phyloP scores from a whole-genome alignment of 495 filamentous ascomycete species.

The Clavariopsis aquatica region DNA sequence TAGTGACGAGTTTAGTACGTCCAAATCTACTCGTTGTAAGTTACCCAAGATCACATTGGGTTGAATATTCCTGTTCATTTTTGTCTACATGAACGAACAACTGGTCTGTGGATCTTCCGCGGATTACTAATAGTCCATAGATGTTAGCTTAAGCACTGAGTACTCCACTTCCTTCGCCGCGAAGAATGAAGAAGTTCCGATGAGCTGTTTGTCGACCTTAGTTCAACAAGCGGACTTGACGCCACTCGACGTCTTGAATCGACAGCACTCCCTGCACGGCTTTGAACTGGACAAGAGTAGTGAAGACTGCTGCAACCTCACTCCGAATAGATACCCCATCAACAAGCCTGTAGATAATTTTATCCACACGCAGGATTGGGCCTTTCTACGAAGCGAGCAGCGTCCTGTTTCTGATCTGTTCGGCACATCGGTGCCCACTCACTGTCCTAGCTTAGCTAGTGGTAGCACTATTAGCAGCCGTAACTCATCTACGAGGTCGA shows the following conservation, averaged over 20 bases:
- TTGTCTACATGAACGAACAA: too few species aligned
- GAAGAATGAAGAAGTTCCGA: neutral
- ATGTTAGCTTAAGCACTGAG: neutral
- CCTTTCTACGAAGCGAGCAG: conserved; percentile 3
- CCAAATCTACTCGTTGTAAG: too few species aligned
- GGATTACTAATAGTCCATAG: neutral
- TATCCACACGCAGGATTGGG: conserved; percentile 15
- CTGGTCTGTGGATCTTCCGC: too few species aligned
- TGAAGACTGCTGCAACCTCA: neutral
- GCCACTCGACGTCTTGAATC: neutral
- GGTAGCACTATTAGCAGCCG: conserved; percentile 21
- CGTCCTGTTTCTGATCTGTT: neutral
- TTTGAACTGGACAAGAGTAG: neutral
- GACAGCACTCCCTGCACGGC: neutral
- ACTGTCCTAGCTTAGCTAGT: conserved; percentile 24
- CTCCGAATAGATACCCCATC: too few species aligned
- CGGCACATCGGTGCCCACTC: neutral
- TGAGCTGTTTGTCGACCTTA: neutral
- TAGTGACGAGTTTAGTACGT: too few species aligned
- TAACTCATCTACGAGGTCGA: conserved; percentile 24
- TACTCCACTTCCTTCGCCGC: neutral
- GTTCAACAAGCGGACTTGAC: neutral
- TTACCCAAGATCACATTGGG: too few species aligned
- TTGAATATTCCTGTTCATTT: too few species aligned
- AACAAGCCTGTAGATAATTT: too few species aligned